Percentiles rank a stretch among this genome's conserved stretches.
Evolutionary conservation across 129 eudicot species (phyloP).

Genomic region (Flaveria sonorensis): DNA sequence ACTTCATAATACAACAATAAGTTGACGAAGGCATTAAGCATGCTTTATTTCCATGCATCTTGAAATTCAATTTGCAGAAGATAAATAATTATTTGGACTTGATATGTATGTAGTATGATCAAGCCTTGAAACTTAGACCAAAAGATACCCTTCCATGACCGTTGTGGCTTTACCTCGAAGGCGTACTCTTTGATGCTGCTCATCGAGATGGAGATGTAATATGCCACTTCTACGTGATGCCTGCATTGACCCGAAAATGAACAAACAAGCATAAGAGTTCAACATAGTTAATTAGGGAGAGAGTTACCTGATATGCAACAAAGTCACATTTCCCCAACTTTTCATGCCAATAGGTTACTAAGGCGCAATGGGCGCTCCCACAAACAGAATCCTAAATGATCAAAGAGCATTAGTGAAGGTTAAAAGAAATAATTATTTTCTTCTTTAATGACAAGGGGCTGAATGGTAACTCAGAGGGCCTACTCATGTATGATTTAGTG

Average conservation of each 20-base stretch:
- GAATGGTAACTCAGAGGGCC: too few relatives aligned
- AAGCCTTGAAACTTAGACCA: slow-evolving; percentile 36
- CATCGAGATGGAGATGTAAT: slow-evolving; percentile 66
- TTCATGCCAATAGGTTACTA: too few relatives aligned
- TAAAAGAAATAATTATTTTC: not conserved
- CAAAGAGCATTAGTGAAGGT: not conserved
- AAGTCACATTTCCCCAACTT: slow-evolving; percentile 72
- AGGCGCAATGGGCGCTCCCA: slow-evolving; percentile 89
- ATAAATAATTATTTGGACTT: not conserved
- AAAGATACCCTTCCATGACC: slow-evolving; percentile 78
- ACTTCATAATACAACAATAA: not conserved
- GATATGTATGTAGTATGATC: not conserved
- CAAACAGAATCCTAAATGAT: slow-evolving; percentile 72
- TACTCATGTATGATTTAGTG: too few relatives aligned
- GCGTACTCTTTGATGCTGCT: slow-evolving; percentile 59
- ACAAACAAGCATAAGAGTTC: not conserved
- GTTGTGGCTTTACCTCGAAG: slow-evolving; percentile 67
- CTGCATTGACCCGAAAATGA: slow-evolving; percentile 33
- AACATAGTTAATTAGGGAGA: not conserved
- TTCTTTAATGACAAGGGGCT: too few relatives aligned
- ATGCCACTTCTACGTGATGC: slow-evolving; percentile 81
- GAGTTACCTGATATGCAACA: not conserved
- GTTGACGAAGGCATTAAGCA: not conserved
- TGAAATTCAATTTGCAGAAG: slow-evolving; percentile 4
- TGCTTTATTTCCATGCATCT: not conserved